These are phyloP conservation scores for Neonectria faginata DNA, from an alignment of 2,329 filamentous ascomycete species.

Conservation along the genomic window DNA sequence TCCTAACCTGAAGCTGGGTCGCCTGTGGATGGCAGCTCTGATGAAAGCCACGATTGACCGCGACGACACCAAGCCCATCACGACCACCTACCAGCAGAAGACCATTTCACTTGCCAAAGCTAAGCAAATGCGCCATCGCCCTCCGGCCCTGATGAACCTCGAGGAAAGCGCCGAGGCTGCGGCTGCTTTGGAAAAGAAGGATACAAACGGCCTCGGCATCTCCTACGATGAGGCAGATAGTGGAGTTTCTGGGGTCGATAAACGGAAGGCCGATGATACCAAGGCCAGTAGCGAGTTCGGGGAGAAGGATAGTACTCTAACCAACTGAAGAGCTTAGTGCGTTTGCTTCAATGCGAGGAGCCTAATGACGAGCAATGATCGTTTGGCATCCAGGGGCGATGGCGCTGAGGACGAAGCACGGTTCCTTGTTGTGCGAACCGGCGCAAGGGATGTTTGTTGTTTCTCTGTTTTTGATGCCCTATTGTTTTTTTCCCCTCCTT, in stretches of 20 bases:
- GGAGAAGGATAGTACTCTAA: constrained; percentile 42
- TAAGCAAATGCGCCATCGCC: constrained; percentile 85
- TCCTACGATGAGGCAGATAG: constrained; percentile 57
- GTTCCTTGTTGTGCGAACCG: constrained; percentile 15
- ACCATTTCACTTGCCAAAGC: constrained; percentile 94
- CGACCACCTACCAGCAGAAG: constrained; percentile 95
- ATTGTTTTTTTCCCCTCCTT: not conserved
- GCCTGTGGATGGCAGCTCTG: constrained; percentile 96
- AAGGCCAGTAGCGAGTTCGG: constrained; percentile 45
- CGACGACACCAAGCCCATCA: constrained; percentile 82
- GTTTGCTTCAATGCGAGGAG: constrained; percentile 24
- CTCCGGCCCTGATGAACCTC: constrained; percentile 85
- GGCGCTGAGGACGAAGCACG: constrained; percentile 8
- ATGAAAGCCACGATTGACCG: constrained; percentile 99
- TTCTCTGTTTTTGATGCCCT: constrained; percentile 7
- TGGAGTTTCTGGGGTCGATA: constrained; percentile 58
- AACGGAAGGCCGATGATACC: constrained; percentile 52
- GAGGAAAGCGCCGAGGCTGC: constrained; percentile 56
- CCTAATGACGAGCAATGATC: constrained; percentile 11
- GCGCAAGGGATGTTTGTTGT: constrained; percentile 14
- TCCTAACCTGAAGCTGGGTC: constrained; percentile 86
- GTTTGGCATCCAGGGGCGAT: constrained; percentile 3
- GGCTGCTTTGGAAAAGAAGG: constrained; percentile 38
- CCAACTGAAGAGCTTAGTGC: constrained; percentile 46
- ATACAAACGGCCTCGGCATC: constrained; percentile 56